These are phyloP conservation scores for Cladosporium sp. DNA, from an alignment of 2,329 filamentous ascomycete genomes.

Conservation along the genomic window DNA sequence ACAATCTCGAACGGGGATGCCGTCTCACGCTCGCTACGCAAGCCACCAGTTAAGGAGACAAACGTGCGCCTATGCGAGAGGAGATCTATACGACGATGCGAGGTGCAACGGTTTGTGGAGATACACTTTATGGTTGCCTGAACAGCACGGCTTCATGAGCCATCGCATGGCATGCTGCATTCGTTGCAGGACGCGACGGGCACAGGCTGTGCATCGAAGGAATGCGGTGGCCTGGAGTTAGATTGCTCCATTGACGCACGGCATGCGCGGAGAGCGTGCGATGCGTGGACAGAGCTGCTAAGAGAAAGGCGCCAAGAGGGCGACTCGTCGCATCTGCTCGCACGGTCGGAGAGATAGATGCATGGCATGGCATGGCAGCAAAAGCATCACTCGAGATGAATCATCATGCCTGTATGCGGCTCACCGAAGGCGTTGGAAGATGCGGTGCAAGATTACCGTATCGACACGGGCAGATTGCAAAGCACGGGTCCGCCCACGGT, in stretches of 20 bases:
- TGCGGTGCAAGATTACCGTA: background rate
- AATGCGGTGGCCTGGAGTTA: constrained; percentile 13
- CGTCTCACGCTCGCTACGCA: constrained; percentile 1
- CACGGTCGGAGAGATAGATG: background rate
- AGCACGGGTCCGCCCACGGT: background rate
- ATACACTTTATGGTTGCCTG: constrained; percentile 10
- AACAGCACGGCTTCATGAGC: background rate
- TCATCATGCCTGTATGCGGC: background rate
- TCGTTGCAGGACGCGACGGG: background rate
- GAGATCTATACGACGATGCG: constrained; percentile 5
- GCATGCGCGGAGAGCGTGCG: constrained; percentile 1
- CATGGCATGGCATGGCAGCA: background rate
- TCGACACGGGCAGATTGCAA: constrained; percentile 1
- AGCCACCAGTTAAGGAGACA: background rate
- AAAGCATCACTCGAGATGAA: background rate
- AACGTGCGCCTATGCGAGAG: background rate
- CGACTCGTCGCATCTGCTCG: constrained; percentile 2
- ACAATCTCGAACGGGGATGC: background rate
- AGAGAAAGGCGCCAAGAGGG: constrained; percentile 7
- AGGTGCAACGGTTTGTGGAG: background rate
- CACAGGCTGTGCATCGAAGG: constrained; percentile 11
- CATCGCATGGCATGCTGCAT: constrained; percentile 4
- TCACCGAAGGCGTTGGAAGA: constrained; percentile 1
- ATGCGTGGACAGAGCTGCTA: background rate
- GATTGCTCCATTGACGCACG: constrained; percentile 5